Percentiles rank a stretch among this genome's conserved stretches.
phyloP scores from a whole-genome alignment of 2,329 filamentous ascomycete genomes.

The Aspergillus jensenii region DNA sequence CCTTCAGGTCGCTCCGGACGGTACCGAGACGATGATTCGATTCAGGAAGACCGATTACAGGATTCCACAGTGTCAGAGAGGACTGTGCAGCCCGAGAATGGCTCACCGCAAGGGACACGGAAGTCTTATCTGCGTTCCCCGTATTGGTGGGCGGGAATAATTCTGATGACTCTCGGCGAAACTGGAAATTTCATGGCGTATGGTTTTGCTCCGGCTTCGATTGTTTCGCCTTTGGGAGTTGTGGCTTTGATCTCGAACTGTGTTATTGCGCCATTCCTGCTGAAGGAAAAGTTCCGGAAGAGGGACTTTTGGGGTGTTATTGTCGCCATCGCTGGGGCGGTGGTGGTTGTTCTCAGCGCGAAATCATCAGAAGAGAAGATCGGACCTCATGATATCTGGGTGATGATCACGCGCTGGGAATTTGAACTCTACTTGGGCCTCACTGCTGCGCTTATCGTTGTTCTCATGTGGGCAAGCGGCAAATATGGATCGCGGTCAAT shows the following conservation, averaged over 20 bases:
- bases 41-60: constrained; percentile 35
- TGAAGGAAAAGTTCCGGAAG: constrained; percentile 83
- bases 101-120: constrained; percentile 45
- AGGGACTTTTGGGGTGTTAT: constrained; percentile 87
- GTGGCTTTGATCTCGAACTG: constrained; percentile 96
- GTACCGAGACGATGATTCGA: constrained; percentile 38
- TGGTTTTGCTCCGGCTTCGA: constrained; percentile 94
- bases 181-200: constrained; percentile 96
- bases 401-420: constrained; percentile 79
- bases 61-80: constrained; percentile 41
- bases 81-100: constrained; percentile 39
- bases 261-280: constrained; percentile 89
- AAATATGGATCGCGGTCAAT: constrained; percentile 84
- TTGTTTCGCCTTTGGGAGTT: constrained; percentile 95
- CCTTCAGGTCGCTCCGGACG: constrained; percentile 19
- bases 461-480: constrained; percentile 78
- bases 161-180: constrained; percentile 90
- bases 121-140: constrained; percentile 84
- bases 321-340: constrained; percentile 81
- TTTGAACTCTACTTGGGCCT: constrained; percentile 89
- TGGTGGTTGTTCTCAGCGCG: constrained; percentile 89
- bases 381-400: constrained; percentile 86
- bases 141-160: constrained; percentile 94
- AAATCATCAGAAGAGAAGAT: constrained; percentile 87
- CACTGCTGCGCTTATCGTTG: constrained; percentile 69